Percentiles rank a stretch among this genome's conserved stretches.
Conservation (phyloP, 1,139 yeast species). For the Casaregolazyma lundiana region DNA sequence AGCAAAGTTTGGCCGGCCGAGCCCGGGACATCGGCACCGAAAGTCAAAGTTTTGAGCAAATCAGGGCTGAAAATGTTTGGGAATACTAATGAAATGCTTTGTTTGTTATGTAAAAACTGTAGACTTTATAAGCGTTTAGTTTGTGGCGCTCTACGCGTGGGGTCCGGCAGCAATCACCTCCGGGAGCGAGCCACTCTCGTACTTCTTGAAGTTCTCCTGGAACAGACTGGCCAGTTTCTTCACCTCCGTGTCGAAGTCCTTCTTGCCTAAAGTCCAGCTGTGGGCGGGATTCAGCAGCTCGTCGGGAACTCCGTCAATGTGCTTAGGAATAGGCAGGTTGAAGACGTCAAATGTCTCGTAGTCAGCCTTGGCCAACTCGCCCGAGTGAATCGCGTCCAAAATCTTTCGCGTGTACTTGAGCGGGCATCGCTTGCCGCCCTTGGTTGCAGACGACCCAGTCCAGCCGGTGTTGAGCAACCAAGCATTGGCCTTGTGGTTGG, state of each 20-base stretch:
- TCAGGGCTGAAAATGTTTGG: not conserved
- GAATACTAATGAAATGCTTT: not conserved
- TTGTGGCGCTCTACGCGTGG: slow-evolving; percentile 19
- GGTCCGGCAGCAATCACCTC: slow-evolving; percentile 97
- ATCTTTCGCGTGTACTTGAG: slow-evolving; percentile 97
- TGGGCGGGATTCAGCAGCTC: slow-evolving; percentile 84
- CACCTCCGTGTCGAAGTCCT: slow-evolving; percentile 66
- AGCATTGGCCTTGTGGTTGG: slow-evolving; percentile 83
- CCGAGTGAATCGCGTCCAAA: slow-evolving; percentile 90
- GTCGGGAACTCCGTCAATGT: slow-evolving; percentile 75
- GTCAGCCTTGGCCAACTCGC: slow-evolving; percentile 73
- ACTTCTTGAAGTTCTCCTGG: slow-evolving; percentile 79
- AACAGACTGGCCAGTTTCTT: slow-evolving; percentile 71
- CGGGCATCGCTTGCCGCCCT: slow-evolving; percentile 97
- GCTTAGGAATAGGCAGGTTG: slow-evolving; percentile 81
- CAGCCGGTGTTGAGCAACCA: slow-evolving; percentile 98
- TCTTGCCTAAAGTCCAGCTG: slow-evolving; percentile 73
- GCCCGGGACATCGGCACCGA: not conserved
- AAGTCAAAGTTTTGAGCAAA: not conserved
- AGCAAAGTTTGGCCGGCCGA: not conserved
- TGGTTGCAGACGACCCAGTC: slow-evolving; percentile 90
- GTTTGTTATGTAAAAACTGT: no score
- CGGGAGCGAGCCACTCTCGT: slow-evolving; percentile 73
- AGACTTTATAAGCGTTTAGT: no score
- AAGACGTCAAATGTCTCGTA: slow-evolving; percentile 83